These are phyloP conservation scores for Fennellomyces sp. DNA, from an alignment of 371 early-diverging fungal species.

Conservation along the genomic window DNA sequence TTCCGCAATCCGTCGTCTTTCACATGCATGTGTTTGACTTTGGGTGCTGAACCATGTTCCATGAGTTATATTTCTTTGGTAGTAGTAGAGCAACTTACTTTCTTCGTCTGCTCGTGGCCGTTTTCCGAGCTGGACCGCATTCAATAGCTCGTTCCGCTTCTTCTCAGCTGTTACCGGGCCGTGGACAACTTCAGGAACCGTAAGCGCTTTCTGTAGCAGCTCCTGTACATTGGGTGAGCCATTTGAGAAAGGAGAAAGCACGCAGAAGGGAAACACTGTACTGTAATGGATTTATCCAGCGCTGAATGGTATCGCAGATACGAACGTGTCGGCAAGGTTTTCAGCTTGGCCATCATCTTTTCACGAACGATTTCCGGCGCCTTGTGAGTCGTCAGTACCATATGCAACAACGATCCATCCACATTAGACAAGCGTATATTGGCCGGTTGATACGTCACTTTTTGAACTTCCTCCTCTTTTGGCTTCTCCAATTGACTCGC, in stretches of 20 bases:
- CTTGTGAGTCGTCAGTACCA: conserved; percentile 14
- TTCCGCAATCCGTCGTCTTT: conserved; percentile 40
- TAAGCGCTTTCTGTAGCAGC: conserved; percentile 25
- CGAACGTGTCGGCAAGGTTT: conserved; percentile 15
- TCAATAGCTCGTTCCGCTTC: conserved; percentile 43
- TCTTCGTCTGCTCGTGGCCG: conserved; percentile 37
- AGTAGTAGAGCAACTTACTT: conserved; percentile 17
- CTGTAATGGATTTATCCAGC: conserved; percentile 9
- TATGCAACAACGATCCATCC: conserved; percentile 16
- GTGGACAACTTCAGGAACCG: conserved; percentile 35
- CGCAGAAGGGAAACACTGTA: too few species aligned
- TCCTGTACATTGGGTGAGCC: conserved; percentile 9
- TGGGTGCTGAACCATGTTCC: conserved; percentile 13
- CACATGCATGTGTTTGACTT: conserved; percentile 14
- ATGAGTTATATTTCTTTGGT: neutral
- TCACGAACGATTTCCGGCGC: conserved; percentile 20
- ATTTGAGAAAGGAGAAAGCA: too few species aligned
- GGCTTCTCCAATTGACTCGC: neutral
- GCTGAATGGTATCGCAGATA: conserved; percentile 24
- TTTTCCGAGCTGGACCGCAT: conserved; percentile 43
- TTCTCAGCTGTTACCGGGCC: conserved; percentile 49
- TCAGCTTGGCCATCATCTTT: conserved; percentile 31
- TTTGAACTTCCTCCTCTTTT: neutral
- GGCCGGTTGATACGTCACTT: conserved; percentile 22
- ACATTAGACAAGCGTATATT: conserved; percentile 22